phyloP scores from a whole-genome alignment of 1,284 basidiomycete species.

The Thecaphora frezii region DNA sequence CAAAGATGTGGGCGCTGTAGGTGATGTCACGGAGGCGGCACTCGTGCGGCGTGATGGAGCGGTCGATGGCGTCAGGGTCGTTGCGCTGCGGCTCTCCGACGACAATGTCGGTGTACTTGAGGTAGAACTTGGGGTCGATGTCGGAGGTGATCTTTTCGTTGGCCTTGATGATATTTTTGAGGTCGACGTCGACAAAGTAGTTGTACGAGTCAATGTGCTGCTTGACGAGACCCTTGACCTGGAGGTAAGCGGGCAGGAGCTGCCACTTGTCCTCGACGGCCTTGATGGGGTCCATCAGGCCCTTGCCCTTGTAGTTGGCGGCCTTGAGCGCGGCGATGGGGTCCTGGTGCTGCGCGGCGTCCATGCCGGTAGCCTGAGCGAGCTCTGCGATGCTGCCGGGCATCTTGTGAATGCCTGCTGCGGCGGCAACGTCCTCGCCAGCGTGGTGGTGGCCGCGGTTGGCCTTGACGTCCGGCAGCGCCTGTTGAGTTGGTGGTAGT shows the following conservation, averaged over 20 bases:
- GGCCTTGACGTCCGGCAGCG: too few species aligned
- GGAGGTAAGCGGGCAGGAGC: constrained; percentile 56
- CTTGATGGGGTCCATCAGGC: constrained; percentile 63
- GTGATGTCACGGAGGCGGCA: constrained; percentile 94
- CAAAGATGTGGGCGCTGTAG: constrained; percentile 89
- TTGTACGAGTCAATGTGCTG: constrained; percentile 99
- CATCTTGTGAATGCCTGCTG: not conserved
- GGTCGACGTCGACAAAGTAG: constrained; percentile 86
- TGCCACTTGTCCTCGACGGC: constrained; percentile 62
- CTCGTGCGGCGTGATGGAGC: constrained; percentile 91
- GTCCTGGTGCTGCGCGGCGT: constrained; percentile 9
- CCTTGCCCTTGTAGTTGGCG: constrained; percentile 55
- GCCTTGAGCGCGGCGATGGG: constrained; percentile 43
- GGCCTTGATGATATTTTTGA: constrained; percentile 75
- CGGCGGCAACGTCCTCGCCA: too few species aligned
- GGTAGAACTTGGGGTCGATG: constrained; percentile 94
- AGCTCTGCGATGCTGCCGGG: constrained; percentile 34
- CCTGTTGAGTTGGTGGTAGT: too few species aligned
- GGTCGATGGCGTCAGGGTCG: constrained; percentile 77
- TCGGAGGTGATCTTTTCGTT: constrained; percentile 69
- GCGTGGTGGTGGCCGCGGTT: too few species aligned
- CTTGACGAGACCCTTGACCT: constrained; percentile 65
- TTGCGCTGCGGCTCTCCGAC: constrained; percentile 72
- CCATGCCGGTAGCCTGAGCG: constrained; percentile 19
- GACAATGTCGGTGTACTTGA: constrained; percentile 93